Evolutionary conservation across 2,329 filamentous ascomycete genomes (phyloP).

Genomic region (Acarospora socialis): DNA sequence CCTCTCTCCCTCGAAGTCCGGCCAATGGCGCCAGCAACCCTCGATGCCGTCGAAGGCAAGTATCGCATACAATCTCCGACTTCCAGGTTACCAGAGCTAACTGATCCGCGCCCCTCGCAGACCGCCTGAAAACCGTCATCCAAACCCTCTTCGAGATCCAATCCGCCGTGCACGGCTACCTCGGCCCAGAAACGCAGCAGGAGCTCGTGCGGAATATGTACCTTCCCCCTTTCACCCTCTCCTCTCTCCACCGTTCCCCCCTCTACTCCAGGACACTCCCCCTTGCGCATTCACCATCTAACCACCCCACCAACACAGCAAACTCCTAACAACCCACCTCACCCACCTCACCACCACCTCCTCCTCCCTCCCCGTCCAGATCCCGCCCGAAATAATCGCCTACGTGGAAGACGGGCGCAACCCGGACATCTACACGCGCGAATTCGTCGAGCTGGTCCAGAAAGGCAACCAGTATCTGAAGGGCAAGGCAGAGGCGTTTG

Average conservation of each 20-base stretch:
- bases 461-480: constrained; percentile 48
- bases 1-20: neutral
- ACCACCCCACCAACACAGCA: constrained; percentile 20
- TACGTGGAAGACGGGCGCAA: constrained; percentile 51
- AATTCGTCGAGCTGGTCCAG: constrained; percentile 51
- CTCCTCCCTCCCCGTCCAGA: constrained; percentile 31
- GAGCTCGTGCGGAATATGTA: constrained; percentile 46
- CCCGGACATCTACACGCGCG: constrained; percentile 52
- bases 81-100: neutral
- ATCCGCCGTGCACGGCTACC: constrained; percentile 43
- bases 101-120: constrained; percentile 17
- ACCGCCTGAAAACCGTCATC: constrained; percentile 45
- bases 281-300: constrained; percentile 1
- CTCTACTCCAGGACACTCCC: neutral
- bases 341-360: constrained; percentile 30
- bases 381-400: constrained; percentile 47
- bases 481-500: constrained; percentile 46
- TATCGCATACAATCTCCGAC: neutral
- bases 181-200: constrained; percentile 41
- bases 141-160: constrained; percentile 49
- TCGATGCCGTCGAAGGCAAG: constrained; percentile 24
- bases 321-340: constrained; percentile 39
- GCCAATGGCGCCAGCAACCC: constrained; percentile 24
- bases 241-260: constrained; percentile 7
- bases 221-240: constrained; percentile 7